Base-by-base conservation (phyloP, 208 protist genomes). In the Angomonas ambiguus region DNA sequence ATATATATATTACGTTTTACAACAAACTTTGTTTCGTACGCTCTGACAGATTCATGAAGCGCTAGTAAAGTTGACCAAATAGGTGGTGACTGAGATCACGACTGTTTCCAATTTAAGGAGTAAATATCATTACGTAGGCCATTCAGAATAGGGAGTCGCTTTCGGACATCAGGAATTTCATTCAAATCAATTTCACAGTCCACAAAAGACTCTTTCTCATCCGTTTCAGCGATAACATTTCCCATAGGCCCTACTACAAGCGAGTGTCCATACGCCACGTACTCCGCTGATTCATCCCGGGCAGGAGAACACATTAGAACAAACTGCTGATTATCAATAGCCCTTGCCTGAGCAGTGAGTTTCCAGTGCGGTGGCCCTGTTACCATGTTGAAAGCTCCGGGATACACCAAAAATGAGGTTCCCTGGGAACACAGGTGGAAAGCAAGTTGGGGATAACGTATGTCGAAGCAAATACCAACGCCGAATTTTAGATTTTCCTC, bases 391-490 rank as follows among this genome's bases (percentile, higher is more conserved):
- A 99, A 99, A 1, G 96, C 96, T 35, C 92, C 97, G 2, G 98
- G 97, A 72, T 96, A 99, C 8, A 98, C 73, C 20, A 99, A 62
- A 27, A 99, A 80, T 4, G 85, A 91, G 3, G 87, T 95, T 1
- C 90, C 94, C 58, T 87, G 67, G 0, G 69, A 67, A 8, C 82
- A 73, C 51, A 88, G 82, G 20, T 88, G 81, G 62, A 72, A 85
- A 5, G 95, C 87, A 18, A 99, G 70, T 35, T 98, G 93, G 6
- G 97, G 93, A 68, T 99, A 99, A 27, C 98, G 85, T 31, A 99
- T 97, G 69, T 99, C 98, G 80, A 99, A 99, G 76, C 98, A 99
- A 58, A 99, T 99, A 22, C 87, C 97, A 22, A 99, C 68, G 34
- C 98, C 98, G 59, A 99, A 85, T 31, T 96, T 91, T 2, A 82